Evolutionary conservation across 768 basidiomycete species (phyloP).

Genomic region (Saitozyma sp.): DNA sequence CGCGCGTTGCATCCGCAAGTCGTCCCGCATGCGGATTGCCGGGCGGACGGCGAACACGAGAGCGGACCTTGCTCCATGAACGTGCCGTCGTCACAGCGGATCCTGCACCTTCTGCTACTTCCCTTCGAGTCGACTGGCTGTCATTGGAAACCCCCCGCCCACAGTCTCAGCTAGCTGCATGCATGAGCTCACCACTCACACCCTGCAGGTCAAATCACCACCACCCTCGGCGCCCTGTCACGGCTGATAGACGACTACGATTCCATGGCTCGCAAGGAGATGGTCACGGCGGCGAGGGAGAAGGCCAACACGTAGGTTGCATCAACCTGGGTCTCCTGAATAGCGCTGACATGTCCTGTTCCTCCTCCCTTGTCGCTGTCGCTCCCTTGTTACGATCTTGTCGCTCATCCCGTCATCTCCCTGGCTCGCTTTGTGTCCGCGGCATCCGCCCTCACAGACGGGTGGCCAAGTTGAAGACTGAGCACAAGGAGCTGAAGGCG

Average conservation of each 20-base stretch:
- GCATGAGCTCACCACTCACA: background rate
- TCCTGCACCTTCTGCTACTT: too few species aligned
- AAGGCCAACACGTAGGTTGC: conserved; percentile 80
- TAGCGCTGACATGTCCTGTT: background rate
- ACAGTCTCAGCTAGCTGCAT: background rate
- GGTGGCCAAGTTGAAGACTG: conserved; percentile 84
- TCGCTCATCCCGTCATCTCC: too few species aligned
- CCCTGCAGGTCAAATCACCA: conserved; percentile 85
- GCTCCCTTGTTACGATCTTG: background rate
- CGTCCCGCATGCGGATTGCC: background rate
- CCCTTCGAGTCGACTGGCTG: too few species aligned
- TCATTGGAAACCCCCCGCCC: too few species aligned
- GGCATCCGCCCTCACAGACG: conserved; percentile 60
- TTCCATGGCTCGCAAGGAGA: conserved; percentile 92
- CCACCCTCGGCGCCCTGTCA: conserved; percentile 91
- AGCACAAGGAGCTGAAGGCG: conserved; percentile 75
- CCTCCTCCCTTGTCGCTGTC: background rate
- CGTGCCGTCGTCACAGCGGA: too few species aligned
- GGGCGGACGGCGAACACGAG: too few species aligned
- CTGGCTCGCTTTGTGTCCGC: too few species aligned
- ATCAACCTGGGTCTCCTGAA: too few species aligned
- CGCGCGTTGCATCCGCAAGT: background rate
- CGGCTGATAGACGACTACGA: conserved; percentile 96
- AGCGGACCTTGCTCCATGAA: too few species aligned
- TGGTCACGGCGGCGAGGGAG: conserved; percentile 93